Evolutionary conservation across 2,329 filamentous ascomycete genomes (phyloP).

Genomic region (Cercospora canescens): DNA sequence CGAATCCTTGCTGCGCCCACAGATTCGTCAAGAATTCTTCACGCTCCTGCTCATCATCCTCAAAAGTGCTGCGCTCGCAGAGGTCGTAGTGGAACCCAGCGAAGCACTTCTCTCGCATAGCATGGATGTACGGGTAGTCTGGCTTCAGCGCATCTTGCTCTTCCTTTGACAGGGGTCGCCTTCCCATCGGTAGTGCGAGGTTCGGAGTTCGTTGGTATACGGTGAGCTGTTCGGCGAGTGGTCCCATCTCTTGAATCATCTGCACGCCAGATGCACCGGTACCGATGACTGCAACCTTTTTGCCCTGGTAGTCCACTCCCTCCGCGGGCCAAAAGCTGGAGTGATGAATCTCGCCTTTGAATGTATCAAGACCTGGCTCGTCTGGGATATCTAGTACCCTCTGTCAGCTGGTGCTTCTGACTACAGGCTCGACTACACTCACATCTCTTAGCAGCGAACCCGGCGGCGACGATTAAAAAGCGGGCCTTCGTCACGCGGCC

Average conservation of each 20-base stretch:
- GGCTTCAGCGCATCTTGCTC: slow-evolving; percentile 52
- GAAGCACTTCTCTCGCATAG: slow-evolving; percentile 54
- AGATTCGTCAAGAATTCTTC: slow-evolving; percentile 46
- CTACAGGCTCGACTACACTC: not conserved
- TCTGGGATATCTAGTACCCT: slow-evolving; percentile 51
- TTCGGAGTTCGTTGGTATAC: slow-evolving; percentile 71
- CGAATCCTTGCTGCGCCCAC: slow-evolving; percentile 39
- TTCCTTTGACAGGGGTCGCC: slow-evolving; percentile 48
- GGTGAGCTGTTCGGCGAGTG: slow-evolving; percentile 43
- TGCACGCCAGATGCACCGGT: slow-evolving; percentile 67
- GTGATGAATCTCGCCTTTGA: slow-evolving; percentile 57
- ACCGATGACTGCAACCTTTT: slow-evolving; percentile 63
- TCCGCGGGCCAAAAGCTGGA: slow-evolving; percentile 43
- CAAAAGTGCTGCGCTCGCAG: slow-evolving; percentile 54
- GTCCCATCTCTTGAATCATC: slow-evolving; percentile 58
- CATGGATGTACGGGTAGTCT: slow-evolving; percentile 52
- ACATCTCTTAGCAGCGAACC: slow-evolving; percentile 60
- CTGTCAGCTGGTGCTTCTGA: slow-evolving; percentile 6
- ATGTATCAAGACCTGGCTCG: slow-evolving; percentile 60
- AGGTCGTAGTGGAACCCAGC: slow-evolving; percentile 62
- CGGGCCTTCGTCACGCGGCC: slow-evolving; percentile 52
- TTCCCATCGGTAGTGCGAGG: slow-evolving; percentile 62
- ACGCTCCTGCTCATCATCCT: slow-evolving; percentile 44
- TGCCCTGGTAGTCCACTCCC: slow-evolving; percentile 56
- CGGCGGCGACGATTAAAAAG: slow-evolving; percentile 56